A percentile compares a stretch with the other conserved stretches of the same genome.
phyloP scores from a whole-genome alignment of 208 protist species.

The Acanthamoeba castellanii region DNA sequence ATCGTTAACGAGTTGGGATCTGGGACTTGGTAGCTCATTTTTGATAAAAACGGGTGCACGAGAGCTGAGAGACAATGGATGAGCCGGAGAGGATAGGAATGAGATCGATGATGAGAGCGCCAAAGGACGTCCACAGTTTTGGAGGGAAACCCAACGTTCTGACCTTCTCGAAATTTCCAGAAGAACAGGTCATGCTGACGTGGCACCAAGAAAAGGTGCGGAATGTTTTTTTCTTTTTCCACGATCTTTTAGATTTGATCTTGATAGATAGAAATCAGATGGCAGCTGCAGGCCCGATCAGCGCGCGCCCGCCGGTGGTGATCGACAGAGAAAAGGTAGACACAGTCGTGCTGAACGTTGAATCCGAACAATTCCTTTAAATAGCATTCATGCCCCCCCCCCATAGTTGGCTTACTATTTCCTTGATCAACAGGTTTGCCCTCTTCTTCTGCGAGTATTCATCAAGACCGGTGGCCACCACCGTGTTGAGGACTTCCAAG shows the following conservation, averaged over 20 bases:
- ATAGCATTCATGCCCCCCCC: neutral
- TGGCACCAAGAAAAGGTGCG: neutral
- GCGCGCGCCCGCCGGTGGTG: neutral
- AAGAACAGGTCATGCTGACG: neutral
- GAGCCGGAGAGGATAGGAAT: neutral
- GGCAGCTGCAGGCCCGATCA: neutral
- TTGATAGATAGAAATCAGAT: neutral
- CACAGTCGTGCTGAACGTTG: no score
- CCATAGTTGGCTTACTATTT: neutral
- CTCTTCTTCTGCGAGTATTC: constrained; percentile 39
- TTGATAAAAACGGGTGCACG: neutral
- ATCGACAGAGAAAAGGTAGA: constrained; percentile 69
- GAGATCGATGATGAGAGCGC: neutral
- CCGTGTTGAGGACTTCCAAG: constrained; percentile 21
- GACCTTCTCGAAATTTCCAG: neutral
- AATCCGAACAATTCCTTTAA: neutral
- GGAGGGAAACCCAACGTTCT: neutral
- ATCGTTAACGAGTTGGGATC: constrained; percentile 31
- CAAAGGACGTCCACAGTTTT: neutral
- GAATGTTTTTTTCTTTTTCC: neutral
- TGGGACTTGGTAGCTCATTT: constrained; percentile 13
- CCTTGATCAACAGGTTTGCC: constrained; percentile 1
- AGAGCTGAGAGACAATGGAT: neutral
- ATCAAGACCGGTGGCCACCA: constrained; percentile 12
- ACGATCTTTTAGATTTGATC: no score